A percentile compares a stretch with the other conserved stretches of the same genome.
Conservation (phyloP, 805 yeast species). For the Metschnikowia cerradonensis region DNA sequence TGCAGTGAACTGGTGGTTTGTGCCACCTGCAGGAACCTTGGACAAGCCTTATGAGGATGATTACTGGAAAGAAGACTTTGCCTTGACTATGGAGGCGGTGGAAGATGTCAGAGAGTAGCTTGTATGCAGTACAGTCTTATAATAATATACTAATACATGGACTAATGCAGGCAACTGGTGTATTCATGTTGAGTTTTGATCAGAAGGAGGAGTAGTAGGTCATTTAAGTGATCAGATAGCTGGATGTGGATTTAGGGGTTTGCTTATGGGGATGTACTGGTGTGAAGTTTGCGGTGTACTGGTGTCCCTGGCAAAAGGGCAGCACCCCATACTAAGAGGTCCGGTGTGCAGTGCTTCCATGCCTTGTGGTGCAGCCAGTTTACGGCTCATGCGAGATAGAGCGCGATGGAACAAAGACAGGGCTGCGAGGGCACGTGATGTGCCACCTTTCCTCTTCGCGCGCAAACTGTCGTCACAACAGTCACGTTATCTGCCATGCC, state of each 20-base stretch:
- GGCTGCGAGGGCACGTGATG: constrained; percentile 4
- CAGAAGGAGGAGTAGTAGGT: too few relatives aligned
- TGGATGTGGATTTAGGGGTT: too few relatives aligned
- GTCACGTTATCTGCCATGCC: not conserved
- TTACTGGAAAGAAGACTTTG: constrained; percentile 54
- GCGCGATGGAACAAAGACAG: constrained; percentile 3
- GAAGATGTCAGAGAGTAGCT: not conserved
- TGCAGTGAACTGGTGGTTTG: constrained; percentile 73
- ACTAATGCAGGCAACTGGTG: too few relatives aligned
- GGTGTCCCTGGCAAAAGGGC: not conserved
- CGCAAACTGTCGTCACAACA: constrained; percentile 6
- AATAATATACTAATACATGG: too few relatives aligned
- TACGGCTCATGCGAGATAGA: constrained; percentile 2
- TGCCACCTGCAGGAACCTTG: constrained; percentile 50
- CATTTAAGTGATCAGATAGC: too few relatives aligned
- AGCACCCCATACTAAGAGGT: too few relatives aligned
- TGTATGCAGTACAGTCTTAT: not conserved
- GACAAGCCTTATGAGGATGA: constrained; percentile 40
- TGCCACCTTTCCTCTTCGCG: not conserved
- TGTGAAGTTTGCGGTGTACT: not conserved
- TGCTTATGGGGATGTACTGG: too few relatives aligned
- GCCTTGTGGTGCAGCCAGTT: not conserved
- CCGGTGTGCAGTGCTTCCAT: not conserved
- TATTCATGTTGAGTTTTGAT: too few relatives aligned
- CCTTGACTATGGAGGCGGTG: constrained; percentile 34